Percentiles rank a stretch among this genome's conserved stretches.
phyloP scores from a whole-genome alignment of 2,329 filamentous ascomycete species.

The Dactylellina leptospora region DNA sequence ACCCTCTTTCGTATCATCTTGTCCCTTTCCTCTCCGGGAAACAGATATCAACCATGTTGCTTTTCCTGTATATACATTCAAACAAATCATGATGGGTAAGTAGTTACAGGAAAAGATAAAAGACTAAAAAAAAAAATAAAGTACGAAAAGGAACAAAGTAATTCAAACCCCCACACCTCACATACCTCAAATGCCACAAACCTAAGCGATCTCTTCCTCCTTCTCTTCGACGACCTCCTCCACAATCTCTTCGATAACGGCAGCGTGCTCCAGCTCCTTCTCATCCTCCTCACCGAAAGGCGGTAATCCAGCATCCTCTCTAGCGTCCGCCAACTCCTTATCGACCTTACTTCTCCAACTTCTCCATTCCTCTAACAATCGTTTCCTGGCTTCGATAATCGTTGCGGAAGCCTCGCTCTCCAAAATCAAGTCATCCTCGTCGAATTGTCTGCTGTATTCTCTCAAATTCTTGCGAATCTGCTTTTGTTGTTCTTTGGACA shows the following conservation, averaged over 20 bases:
- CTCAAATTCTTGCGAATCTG: constrained; percentile 96
- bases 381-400: constrained; percentile 85
- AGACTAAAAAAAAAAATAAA: constrained; percentile 20
- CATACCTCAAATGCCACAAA: neutral
- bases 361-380: constrained; percentile 86
- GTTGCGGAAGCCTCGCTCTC: constrained; percentile 86
- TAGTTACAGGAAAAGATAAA: neutral
- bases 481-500: constrained; percentile 97
- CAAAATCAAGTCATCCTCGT: constrained; percentile 92
- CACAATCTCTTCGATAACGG: constrained; percentile 85
- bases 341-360: constrained; percentile 80
- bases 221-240: constrained; percentile 72
- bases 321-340: constrained; percentile 76
- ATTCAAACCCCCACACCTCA: neutral
- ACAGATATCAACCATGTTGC: neutral
- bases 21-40: too few relatives aligned
- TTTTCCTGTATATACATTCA: neutral
- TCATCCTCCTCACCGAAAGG: constrained; percentile 70
- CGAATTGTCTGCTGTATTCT: constrained; percentile 93
- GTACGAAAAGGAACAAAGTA: neutral
- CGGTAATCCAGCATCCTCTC: constrained; percentile 72
- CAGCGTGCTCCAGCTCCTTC: constrained; percentile 70
- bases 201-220: constrained; percentile 75
- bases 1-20: too few relatives aligned
- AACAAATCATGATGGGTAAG: neutral